Evolutionary conservation across 352 stramenopile species (phyloP), one percentile per base, ranked within the genome.

Genomic region (Pythium pyrilobum): DNA sequence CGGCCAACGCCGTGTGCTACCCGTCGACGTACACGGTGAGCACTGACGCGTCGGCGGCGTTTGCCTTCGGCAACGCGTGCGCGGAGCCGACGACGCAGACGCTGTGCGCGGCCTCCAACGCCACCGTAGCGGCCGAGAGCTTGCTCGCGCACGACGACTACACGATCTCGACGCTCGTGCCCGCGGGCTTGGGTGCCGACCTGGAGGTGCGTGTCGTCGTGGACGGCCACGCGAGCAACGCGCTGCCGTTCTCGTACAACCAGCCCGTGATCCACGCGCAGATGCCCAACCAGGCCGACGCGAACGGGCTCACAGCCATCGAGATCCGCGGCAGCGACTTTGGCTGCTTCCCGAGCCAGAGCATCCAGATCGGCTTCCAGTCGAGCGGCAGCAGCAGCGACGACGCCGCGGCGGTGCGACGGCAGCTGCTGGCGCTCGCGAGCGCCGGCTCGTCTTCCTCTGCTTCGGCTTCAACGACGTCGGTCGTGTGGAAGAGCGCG

Each of bases 221-320:
- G 20, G 72, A 82, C 18, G 56, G 69, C 29, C 63, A 74, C 41
- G 45, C 62, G 0, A 86, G 75, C 45, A 84, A 86, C n/a, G 40
- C 70, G 7, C 53, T 86, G 1, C 20, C 21, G 7, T 84, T 79
- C 11, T 71, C 72, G 23, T 86, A 84, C 62, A 86, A 86, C 38
- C 71, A 84, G 34, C 75, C 75, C 4, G 54, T 86, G 5, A 62
- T 86, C 37, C 56, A 51, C 18, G 59, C 72, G 3, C 75, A 86
- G 36, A 84, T 87, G 69, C 76, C 76, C 6, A 87, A 87, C 41
- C 74, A 84, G 44, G 67, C 69, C 0, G 76, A 87, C 40, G 76
- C 76, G 29, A 87, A 87, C 56, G 74, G 76, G 28, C 71, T 69
- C 20, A 81, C 64, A n/a, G 53, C 66, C 2, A 82, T 87, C 40